These are phyloP conservation scores for Fusarium tupiense DNA, from an alignment of 2,329 filamentous ascomycete genomes.

Conservation along the genomic window DNA sequence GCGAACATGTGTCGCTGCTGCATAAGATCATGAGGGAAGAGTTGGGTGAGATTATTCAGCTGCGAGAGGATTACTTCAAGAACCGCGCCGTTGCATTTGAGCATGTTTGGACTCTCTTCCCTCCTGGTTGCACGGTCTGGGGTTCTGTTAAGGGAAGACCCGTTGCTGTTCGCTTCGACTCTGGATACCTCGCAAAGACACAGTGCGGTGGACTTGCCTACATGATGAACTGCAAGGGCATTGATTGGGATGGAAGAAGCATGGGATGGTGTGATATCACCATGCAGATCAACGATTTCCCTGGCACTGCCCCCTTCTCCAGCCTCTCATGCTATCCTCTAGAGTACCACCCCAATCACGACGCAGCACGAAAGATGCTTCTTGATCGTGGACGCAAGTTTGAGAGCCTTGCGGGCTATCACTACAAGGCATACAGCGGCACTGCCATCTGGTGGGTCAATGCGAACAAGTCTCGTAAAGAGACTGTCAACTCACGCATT, in stretches of 20 bases:
- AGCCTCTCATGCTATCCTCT: slow-evolving; percentile 57
- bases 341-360: slow-evolving; percentile 53
- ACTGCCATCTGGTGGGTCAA: slow-evolving; percentile 47
- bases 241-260: slow-evolving; percentile 59
- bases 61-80: slow-evolving; percentile 60
- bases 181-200: slow-evolving; percentile 50
- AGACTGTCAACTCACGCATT: slow-evolving; percentile 45
- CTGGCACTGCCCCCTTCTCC: slow-evolving; percentile 56
- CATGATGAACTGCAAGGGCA: slow-evolving; percentile 51
- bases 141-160: slow-evolving; percentile 52
- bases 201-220: slow-evolving; percentile 53
- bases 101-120: slow-evolving; percentile 64
- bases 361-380: slow-evolving; percentile 48
- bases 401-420: slow-evolving; percentile 56
- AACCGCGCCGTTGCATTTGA: slow-evolving; percentile 64
- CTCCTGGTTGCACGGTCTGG: slow-evolving; percentile 56
- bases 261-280: slow-evolving; percentile 54
- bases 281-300: slow-evolving; percentile 53
- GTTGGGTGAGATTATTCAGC: slow-evolving; percentile 59
- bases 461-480: slow-evolving; percentile 35
- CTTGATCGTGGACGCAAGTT: slow-evolving; percentile 56
- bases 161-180: slow-evolving; percentile 52
- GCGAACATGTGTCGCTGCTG: slow-evolving; percentile 59
- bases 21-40: slow-evolving; percentile 60
- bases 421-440: slow-evolving; percentile 59